Evolutionary conservation across 345 rosid species (phyloP), one percentile per base, ranked within the genome.

Genomic region (Triadica sebifera): DNA sequence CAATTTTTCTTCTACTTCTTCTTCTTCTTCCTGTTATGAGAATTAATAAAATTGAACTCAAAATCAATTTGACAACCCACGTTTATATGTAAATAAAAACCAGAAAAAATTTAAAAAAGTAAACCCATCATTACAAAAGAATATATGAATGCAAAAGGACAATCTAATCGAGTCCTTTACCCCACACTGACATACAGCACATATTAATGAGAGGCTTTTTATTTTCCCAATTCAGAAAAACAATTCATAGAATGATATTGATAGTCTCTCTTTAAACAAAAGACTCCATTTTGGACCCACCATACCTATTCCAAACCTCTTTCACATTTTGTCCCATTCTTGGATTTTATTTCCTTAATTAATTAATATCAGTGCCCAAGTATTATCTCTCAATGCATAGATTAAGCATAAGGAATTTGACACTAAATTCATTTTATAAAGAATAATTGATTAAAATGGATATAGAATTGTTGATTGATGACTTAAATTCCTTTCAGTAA

Each of bases 201-300:
- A 79, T 77, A 77, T 67, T 79, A 82, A 81, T 83, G 84, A 82
- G 83, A 80, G 83, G 83, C 85, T 83, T 84, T 86, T 80, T 73
- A 58, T 71, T 72, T 78, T 59, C 65, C 81, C 81, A 79, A 65
- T 39, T 61, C 13, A 51, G n/a, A 64, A 72, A 29, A 71, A 57
- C 71, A 16, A 81, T 85, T 71, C 73, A 70, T 24, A 53, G 29
- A 81, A 52, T 52, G n/a, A 53, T 22, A 61, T 76, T 69, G 76
- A 80, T 69, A 73, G 25, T 69, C 75, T 5, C 80, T 81, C 87
- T 81, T 88, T 80, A 82, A 80, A 82, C 78, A 85, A 81, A 62
- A 84, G 86, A 87, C 87, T 79, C 82, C 80, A 81, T 73, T 82
- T 84, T 83, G 94, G 92, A 88, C 90, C 88, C 90, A 86, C 83